Evolutionary conservation across 768 basidiomycete species (phyloP), one percentile per base, ranked within the genome.

Genomic region (Lactifluus hygrophoroides): DNA sequence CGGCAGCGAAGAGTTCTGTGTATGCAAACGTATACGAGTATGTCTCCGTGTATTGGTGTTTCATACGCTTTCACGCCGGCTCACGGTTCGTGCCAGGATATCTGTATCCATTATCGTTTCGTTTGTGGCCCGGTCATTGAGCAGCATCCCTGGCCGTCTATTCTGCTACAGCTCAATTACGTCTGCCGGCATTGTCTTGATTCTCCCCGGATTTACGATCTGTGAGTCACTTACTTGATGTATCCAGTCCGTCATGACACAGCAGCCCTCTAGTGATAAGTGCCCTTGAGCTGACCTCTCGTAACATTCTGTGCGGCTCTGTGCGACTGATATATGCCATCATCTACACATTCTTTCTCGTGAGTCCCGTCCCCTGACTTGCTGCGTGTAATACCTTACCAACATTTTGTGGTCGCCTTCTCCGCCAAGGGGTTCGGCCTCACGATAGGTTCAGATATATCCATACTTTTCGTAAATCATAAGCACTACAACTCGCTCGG

Each of bases 1-100:
- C 88, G 9, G 91, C 92, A 3, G 80, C 85, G 64, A 91, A 88
- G 72, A 93, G 87, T 65, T 80, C 88, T 1, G 86, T 90, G 73
- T 94, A 93, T 71, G 90, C 91, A n/a, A 94, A 92, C 66, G 90
- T 94, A 57, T 95, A 94, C 67, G 93, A 95, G 93, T 94, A 69
- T 70, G 90, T 23, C 5, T 32, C 45, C 37, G 47, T 45, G 30
- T 10, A 1, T 42, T 49, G 43, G 17, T 16, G 11, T 53, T 23
- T 5, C 11, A 13, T 19, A 8, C 32, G 21, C 3, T 23, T 23
- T 34, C 25, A 17, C 13, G 14, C 25, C 52, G 43, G 32, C 25
- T 56, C 10, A 54, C 21, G 16, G 35, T 32, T 44, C 4, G 42
- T 16, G 13, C 16, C 42, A 94, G 91, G 69, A 90, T 94, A 66